These are phyloP conservation scores for Candida pseudoglaebosa DNA, from an alignment of 805 yeast genomes.

Conservation along the genomic window DNA sequence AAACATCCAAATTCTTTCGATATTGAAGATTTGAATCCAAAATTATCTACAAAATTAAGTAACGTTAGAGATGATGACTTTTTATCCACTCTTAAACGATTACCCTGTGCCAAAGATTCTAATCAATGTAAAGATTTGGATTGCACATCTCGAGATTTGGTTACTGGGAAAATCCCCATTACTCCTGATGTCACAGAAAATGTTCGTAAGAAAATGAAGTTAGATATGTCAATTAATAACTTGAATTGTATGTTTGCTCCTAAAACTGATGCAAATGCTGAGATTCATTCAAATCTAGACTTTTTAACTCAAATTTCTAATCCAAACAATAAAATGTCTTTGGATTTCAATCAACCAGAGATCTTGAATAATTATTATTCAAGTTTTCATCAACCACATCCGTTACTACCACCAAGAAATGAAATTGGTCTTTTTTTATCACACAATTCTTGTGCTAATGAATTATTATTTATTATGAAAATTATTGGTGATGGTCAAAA, in stretches of 20 bases:
- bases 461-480: slow-evolving; percentile 45
- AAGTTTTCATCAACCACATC: slow-evolving; percentile 35
- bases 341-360: slow-evolving; percentile 14
- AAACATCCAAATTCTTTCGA: slow-evolving; percentile 12
- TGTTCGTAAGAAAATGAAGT: slow-evolving; percentile 9
- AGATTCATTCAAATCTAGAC: neutral
- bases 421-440: slow-evolving; percentile 31
- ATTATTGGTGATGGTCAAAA: slow-evolving; percentile 48
- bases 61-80: slow-evolving; percentile 3
- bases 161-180: slow-evolving; percentile 9
- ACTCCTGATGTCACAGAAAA: slow-evolving; percentile 6
- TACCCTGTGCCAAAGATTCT: slow-evolving; percentile 11
- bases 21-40: slow-evolving; percentile 15
- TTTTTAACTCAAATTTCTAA: slow-evolving; percentile 42
- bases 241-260: slow-evolving; percentile 11
- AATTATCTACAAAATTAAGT: neutral
- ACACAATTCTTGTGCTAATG: slow-evolving; percentile 32
- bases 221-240: slow-evolving; percentile 10
- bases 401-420: slow-evolving; percentile 40
- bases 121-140: slow-evolving; percentile 8
- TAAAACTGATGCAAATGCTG: neutral
- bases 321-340: slow-evolving; percentile 44
- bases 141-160: slow-evolving; percentile 7
- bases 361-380: slow-evolving; percentile 10
- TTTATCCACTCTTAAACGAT: slow-evolving; percentile 5